phyloP scores from a whole-genome alignment of 2,329 filamentous ascomycete species.

The Boeremia lycopersici region DNA sequence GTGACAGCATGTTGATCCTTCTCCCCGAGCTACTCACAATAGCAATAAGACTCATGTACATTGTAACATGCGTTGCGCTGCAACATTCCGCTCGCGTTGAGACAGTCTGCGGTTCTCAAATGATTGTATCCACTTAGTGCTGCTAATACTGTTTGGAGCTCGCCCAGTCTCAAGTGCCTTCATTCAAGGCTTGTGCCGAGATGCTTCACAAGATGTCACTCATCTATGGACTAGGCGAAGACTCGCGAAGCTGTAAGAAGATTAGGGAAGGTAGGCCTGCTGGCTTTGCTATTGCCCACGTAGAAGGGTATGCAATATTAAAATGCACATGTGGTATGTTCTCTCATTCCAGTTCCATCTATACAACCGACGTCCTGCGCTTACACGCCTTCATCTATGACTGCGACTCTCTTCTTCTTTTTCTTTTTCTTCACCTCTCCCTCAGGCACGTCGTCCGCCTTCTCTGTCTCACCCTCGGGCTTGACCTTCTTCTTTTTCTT shows the following conservation, averaged over 20 bases:
- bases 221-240: no score
- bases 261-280: not conserved
- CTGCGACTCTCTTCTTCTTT: conserved; percentile 49
- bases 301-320: not conserved
- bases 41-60: not conserved
- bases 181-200: no score
- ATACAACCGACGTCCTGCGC: not conserved
- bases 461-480: conserved; percentile 23
- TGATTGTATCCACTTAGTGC: no score
- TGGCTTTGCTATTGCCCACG: not conserved
- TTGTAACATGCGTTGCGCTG: not conserved
- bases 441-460: conserved; percentile 21
- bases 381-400: conserved; percentile 35
- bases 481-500: conserved; percentile 54
- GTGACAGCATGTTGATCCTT: not conserved
- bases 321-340: not conserved
- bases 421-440: conserved; percentile 46
- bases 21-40: not conserved
- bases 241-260: no score
- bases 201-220: no score
- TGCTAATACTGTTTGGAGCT: no score
- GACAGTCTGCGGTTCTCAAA: no score
- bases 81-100: no score
- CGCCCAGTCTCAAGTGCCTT: no score
- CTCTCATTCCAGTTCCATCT: not conserved